Conservation (phyloP, 345 rosid genomes). For the Salix purpurea region DNA sequence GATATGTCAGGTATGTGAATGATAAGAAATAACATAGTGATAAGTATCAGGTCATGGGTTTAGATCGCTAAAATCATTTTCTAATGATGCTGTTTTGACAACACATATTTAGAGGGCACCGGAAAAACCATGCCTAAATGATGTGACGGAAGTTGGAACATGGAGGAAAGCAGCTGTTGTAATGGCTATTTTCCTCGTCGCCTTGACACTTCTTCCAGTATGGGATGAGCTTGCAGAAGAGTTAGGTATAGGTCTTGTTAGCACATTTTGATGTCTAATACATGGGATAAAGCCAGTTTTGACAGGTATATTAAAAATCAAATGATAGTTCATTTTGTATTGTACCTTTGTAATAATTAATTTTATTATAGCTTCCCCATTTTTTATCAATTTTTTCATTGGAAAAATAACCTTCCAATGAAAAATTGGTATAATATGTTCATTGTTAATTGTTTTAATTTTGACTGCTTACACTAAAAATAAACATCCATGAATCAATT, state of each 20-base stretch:
- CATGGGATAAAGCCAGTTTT: conserved; percentile 14
- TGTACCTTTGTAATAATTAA: background rate
- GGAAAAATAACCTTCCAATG: too few relatives aligned
- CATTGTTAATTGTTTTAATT: too few relatives aligned
- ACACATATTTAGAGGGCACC: conserved; percentile 58
- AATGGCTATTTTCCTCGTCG: conserved; percentile 49
- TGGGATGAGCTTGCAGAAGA: conserved; percentile 97
- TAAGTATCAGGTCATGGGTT: background rate
- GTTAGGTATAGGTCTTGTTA: conserved; percentile 85
- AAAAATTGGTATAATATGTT: too few relatives aligned
- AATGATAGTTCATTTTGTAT: conserved; percentile 5
- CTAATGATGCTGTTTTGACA: background rate
- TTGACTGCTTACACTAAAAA: too few relatives aligned
- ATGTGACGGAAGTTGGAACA: conserved; percentile 89
- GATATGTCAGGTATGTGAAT: conserved; percentile 72
- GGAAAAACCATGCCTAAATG: conserved; percentile 86
- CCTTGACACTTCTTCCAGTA: conserved; percentile 75
- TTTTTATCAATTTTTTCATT: background rate
- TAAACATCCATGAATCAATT: too few relatives aligned
- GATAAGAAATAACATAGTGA: background rate
- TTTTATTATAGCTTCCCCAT: background rate
- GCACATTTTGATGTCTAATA: conserved; percentile 44
- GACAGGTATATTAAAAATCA: conserved; percentile 1
- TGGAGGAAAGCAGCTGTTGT: conserved; percentile 72
- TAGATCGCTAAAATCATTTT: background rate